Base-by-base conservation (phyloP, 2,329 filamentous ascomycete species). In the Colletotrichum sp. region DNA sequence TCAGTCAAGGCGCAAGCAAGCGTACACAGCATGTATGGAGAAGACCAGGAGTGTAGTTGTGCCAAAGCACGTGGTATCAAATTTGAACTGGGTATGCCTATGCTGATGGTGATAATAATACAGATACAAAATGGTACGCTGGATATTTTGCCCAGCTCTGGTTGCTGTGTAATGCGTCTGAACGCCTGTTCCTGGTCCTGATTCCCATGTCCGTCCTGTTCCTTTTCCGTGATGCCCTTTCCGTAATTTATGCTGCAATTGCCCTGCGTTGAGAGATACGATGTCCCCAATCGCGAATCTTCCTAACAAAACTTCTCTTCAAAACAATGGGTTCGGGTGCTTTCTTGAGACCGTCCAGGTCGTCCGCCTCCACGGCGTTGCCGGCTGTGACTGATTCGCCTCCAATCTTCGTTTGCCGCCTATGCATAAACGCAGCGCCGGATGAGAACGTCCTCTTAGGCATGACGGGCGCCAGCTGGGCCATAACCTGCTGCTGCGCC, bases 391-490 rank as follows among this genome's bases (percentile, higher is more conserved):
- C 57, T n/a, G 59, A 29, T 32, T 78, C 76, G 29, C 49, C 62
- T 13, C 70, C 77, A 4, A 77, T 68, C 57, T 72, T 72, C n/a
- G 72, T 71, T 59, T 76, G 76, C 8, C 80, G 77, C 13, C 77
- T 73, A 22, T 77, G 77, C 78, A 81, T 80, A 57, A 79, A 81
- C 5, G 79, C 80, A 2, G 80, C 80, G 3, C 80, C 80, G 9
- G 79, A 79, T 3, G 80, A 81, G 16, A 77, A 63, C n/a, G 79
- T 71, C 61, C 80, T 68, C 39, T 72, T 77, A 19, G 79, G 79
- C 4, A 63, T 29, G 12, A 61, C 29, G 22, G 65, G 61, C 5
- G 39, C 55, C 22, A 44, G 65, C 52, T 59, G 61, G 34, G 30
- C 30, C 36, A 69, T 61, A 3, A 64, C 62, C n/a, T 69, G 71